Evolutionary conservation across 257 asterid genomes (phyloP), one percentile per base, ranked within the genome.

Genomic region (Capsicum chinense): DNA sequence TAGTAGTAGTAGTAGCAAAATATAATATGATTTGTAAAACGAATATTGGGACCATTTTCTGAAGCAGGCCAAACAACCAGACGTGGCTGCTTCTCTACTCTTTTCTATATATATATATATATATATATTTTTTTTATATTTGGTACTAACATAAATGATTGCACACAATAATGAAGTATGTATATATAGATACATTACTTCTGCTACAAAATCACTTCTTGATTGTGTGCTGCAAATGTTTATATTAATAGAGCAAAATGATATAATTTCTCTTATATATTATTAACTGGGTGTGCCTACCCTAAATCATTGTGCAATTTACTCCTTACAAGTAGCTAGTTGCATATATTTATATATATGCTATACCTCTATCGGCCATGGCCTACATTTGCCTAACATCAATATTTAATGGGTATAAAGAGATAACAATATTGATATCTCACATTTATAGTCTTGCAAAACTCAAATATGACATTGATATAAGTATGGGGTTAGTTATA

Each of bases 41-140:
- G 16, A 33, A 52, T 26, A 52, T 52, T 39, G 81, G 88, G 93
- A 85, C 89, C 84, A 83, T 78, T 84, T 85, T 78, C 63, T 13
- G 70, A 47, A 83, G 83, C 85, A 81, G 71, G 82, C 82, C 83
- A 37, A 82, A 66, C 85, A 82, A 35, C 35, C 68, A 52, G 80
- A 88, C 91, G 91, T 91, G 93, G 93, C 89, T 84, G 62, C 88
- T 85, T 88, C 84, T 80, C 19, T 81, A 42, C 64, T 57, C 13
- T 66, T 79, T 54, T 85, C 21, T 15, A 33, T 42, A 9, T n/a
- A 7, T 19, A 26, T 78, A 21, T 21, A 21, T 21, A n/a, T n/a
- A n/a, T n/a, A n/a, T n/a, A n/a, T n/a, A n/a, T 9, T 33, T 70
- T 86, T 71, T 56, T 56, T 39, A 37, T 7, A 48, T 58, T 44